Percentiles rank a stretch among this genome's conserved stretches.
phyloP scores from a whole-genome alignment of 495 filamentous ascomycete genomes.

The Clohesyomyces aquaticus region DNA sequence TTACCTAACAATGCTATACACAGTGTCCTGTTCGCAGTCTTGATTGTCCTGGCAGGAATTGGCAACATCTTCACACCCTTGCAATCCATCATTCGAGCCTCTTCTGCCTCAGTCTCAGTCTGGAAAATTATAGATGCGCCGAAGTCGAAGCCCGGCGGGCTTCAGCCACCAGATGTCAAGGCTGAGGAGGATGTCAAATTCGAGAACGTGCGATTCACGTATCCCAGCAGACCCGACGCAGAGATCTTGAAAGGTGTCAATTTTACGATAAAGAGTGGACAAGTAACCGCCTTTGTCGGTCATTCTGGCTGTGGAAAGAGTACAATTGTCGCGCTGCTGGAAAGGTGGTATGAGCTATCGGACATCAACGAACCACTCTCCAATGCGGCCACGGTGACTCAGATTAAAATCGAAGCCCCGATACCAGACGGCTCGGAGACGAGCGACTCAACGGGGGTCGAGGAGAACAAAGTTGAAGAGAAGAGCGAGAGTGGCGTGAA shows the following conservation, averaged over 20 bases:
- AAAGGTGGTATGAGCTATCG: conserved; percentile 40
- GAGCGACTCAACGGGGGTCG: conserved; percentile 2
- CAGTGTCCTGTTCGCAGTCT: conserved; percentile 13
- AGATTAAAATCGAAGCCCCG: conserved; percentile 4
- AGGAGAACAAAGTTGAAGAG: conserved; percentile 9
- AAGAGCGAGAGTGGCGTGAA: conserved; percentile 5
- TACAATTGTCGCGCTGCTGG: conserved; percentile 38
- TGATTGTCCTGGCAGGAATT: conserved; percentile 49
- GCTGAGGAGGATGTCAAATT: conserved; percentile 30
- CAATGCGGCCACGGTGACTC: conserved; percentile 1
- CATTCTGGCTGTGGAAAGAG: conserved; percentile 41
- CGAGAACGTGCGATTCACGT: conserved; percentile 36
- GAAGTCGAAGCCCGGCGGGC: conserved; percentile 1
- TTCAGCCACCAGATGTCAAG: conserved; percentile 5
- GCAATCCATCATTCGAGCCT: conserved; percentile 85
- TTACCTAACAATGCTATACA: background rate
- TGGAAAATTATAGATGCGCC: conserved; percentile 11
- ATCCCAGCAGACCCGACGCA: conserved; percentile 30
- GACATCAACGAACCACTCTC: conserved; percentile 17
- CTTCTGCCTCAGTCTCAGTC: conserved; percentile 64
- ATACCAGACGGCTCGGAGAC: background rate
- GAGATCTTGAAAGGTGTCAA: conserved; percentile 29
- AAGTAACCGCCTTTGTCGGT: conserved; percentile 40
- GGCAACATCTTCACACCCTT: conserved; percentile 72
- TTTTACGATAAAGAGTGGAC: conserved; percentile 31